Conservation (phyloP, 2,329 filamentous ascomycete species). For the Microcyclosporella mali region DNA sequence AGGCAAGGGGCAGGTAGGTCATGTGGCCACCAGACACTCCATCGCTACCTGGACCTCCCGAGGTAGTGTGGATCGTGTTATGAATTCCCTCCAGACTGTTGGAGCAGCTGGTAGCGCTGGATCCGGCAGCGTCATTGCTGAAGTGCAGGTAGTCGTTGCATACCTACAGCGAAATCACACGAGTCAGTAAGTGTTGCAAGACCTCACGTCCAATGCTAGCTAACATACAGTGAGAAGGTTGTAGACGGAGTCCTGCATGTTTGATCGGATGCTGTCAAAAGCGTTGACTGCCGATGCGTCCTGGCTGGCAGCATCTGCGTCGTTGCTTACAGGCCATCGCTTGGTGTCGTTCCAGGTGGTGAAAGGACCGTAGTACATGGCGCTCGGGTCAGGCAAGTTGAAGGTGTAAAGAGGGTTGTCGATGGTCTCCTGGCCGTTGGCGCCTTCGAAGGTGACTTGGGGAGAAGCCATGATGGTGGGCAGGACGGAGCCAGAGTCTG, state of each 20-base stretch:
- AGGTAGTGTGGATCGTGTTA: conserved; percentile 30
- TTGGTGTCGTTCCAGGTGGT: conserved; percentile 25
- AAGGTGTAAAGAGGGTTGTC: conserved; percentile 25
- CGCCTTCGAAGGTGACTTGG: conserved; percentile 23
- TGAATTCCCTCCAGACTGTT: conserved; percentile 33
- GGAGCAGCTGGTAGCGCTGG: conserved; percentile 20
- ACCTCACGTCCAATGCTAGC: conserved; percentile 2
- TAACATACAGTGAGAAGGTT: conserved; percentile 18
- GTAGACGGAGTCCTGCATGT: conserved; percentile 30
- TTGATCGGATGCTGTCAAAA: conserved; percentile 25
- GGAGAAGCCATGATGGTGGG: conserved; percentile 21
- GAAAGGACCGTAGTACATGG: conserved; percentile 27
- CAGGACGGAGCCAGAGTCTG: conserved; percentile 16
- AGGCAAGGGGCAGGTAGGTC: conserved; percentile 61
- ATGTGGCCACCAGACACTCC: conserved; percentile 51
- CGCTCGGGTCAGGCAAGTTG: conserved; percentile 19
- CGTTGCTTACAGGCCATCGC: conserved; percentile 27
- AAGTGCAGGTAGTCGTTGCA: conserved; percentile 30
- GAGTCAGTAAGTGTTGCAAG: too few relatives aligned
- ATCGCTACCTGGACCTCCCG: conserved; percentile 22
- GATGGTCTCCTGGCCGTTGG: conserved; percentile 23
- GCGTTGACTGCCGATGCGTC: conserved; percentile 13
- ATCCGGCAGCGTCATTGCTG: conserved; percentile 24
- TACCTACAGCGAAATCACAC: too few relatives aligned
- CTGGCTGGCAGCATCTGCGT: conserved; percentile 16